Conservation (phyloP, 179 eudicot species). For the Drosera spatulata region DNA sequence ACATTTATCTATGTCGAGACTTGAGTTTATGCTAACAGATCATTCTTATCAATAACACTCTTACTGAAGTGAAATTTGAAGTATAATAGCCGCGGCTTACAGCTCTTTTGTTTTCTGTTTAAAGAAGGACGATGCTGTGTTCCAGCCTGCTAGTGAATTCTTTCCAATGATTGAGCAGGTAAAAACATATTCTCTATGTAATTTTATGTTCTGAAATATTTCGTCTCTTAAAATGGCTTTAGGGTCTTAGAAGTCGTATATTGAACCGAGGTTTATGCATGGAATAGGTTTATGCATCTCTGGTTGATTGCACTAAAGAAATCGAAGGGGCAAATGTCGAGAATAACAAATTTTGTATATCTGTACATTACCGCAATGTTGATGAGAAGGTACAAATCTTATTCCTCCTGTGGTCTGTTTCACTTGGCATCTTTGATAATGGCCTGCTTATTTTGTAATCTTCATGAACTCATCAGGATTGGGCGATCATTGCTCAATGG, state of each 20-base stretch:
- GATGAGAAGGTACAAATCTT: conserved; percentile 56
- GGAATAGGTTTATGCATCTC: conserved; percentile 52
- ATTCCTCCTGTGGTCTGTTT: too few species aligned
- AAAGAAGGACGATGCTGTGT: conserved; percentile 56
- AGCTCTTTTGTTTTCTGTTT: too few species aligned
- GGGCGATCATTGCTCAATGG: conserved; percentile 50
- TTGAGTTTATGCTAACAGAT: too few species aligned
- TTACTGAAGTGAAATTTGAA: too few species aligned
- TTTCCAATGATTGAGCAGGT: conserved; percentile 67
- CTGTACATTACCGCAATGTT: conserved; percentile 75
- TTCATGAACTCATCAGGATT: conserved; percentile 33
- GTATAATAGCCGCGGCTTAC: too few species aligned
- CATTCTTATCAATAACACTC: too few species aligned
- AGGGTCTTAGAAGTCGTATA: not conserved
- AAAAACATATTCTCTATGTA: too few species aligned
- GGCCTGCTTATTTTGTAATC: too few species aligned
- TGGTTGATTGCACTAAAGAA: conserved; percentile 45
- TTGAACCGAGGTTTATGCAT: not conserved
- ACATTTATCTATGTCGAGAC: not conserved
- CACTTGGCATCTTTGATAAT: too few species aligned
- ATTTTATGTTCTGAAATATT: not conserved
- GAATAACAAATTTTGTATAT: conserved; percentile 82
- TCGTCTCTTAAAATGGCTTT: not conserved
- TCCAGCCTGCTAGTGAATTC: conserved; percentile 22
- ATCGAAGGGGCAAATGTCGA: conserved; percentile 71